Conservation (phyloP, 2,329 filamentous ascomycete species). For the Nigrospora sphaerica region DNA sequence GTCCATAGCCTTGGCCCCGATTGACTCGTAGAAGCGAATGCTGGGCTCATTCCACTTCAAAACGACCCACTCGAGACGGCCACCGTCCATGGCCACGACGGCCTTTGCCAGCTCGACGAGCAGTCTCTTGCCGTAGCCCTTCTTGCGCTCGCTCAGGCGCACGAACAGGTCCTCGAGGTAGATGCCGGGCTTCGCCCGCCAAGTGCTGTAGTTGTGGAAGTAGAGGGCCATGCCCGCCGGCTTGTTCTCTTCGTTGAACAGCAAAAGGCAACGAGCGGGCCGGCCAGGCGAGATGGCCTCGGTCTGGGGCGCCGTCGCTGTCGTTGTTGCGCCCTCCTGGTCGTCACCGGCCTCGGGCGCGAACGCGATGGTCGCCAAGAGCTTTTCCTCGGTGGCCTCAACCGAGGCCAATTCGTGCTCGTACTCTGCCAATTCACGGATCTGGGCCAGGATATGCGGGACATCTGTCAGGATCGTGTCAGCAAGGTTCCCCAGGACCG, state of each 20-base stretch:
- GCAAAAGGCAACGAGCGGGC: conserved; percentile 71
- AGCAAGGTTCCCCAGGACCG: conserved; percentile 3
- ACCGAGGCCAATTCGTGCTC: conserved; percentile 71
- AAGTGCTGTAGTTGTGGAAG: conserved; percentile 95
- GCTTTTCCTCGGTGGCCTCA: conserved; percentile 68
- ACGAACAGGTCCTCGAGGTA: conserved; percentile 95
- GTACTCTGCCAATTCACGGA: conserved; percentile 81
- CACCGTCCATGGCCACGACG: conserved; percentile 64
- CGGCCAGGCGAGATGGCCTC: conserved; percentile 46
- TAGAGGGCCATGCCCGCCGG: conserved; percentile 76
- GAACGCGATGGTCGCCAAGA: conserved; percentile 73
- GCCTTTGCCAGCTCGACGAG: conserved; percentile 74
- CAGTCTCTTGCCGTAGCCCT: conserved; percentile 73
- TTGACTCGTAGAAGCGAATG: conserved; percentile 75
- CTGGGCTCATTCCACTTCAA: conserved; percentile 90
- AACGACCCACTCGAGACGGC: conserved; percentile 82
- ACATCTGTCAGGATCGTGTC: conserved; percentile 52
- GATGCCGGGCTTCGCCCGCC: conserved; percentile 79
- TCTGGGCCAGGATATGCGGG: conserved; percentile 70
- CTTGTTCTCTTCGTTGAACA: conserved; percentile 42
- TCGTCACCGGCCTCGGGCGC: conserved; percentile 42
- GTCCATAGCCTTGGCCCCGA: conserved; percentile 59
- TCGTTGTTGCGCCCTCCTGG: conserved; percentile 7
- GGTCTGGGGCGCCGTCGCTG: conserved; percentile 30
- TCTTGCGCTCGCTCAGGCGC: conserved; percentile 58